phyloP scores from a whole-genome alignment of 2,329 filamentous ascomycete species.

The Xylaria sp. region DNA sequence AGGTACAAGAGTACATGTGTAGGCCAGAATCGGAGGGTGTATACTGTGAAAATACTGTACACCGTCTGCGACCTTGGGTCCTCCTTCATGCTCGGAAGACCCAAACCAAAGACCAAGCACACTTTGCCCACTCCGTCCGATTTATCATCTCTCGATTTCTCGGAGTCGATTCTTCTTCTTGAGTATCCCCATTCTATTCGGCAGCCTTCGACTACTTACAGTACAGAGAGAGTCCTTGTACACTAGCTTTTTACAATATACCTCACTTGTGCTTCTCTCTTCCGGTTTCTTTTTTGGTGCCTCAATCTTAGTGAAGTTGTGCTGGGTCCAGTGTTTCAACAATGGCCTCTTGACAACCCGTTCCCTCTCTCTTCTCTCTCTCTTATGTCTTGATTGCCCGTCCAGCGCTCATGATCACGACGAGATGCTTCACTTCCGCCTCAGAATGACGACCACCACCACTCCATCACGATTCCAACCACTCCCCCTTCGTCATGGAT shows the following conservation, averaged over 20 bases:
- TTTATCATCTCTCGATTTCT: constrained; percentile 32
- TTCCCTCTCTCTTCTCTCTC: constrained; percentile 1
- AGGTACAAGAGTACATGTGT: constrained; percentile 22
- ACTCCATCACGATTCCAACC: constrained; percentile 41
- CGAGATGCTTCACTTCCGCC: constrained; percentile 48
- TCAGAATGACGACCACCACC: constrained; percentile 49
- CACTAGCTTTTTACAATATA: constrained; percentile 16
- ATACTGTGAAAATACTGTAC: constrained; percentile 14
- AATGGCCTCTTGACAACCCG: constrained; percentile 32
- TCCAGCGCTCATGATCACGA: constrained; percentile 38
- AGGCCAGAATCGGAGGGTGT: neutral
- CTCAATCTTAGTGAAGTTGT: constrained; percentile 10
- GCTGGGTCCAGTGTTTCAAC: neutral
- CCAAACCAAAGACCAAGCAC: constrained; percentile 32
- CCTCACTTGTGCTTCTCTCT: constrained; percentile 4
- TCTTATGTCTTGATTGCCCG: constrained; percentile 6
- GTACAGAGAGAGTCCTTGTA: neutral
- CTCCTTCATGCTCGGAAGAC: constrained; percentile 13
- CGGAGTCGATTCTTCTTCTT: constrained; percentile 14
- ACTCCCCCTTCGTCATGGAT: constrained; percentile 49
- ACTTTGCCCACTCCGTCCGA: constrained; percentile 31
- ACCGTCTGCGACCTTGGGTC: constrained; percentile 20
- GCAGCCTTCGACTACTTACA: neutral
- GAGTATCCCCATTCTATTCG: neutral
- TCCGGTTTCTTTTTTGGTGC: constrained; percentile 4